These are phyloP conservation scores for Geum urbanum DNA, from an alignment of 306 rosid genomes.

Conservation along the genomic window DNA sequence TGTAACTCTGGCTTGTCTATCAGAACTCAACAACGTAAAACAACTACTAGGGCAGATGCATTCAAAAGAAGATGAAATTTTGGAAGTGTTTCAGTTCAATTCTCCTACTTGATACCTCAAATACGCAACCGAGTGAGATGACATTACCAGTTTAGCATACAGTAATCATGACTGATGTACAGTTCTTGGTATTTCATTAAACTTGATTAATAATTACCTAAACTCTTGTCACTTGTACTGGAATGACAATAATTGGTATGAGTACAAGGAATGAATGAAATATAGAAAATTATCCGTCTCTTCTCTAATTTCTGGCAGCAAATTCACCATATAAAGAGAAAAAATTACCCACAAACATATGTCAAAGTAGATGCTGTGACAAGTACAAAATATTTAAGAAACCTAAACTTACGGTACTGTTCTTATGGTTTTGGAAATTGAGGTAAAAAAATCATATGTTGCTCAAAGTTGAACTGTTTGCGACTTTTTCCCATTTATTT, in stretches of 20 bases:
- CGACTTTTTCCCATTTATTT: too few relatives aligned
- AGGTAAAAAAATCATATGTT: too few relatives aligned
- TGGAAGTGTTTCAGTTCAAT: too few relatives aligned
- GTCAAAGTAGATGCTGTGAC: too few relatives aligned
- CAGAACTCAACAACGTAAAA: background rate
- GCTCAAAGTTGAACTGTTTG: too few relatives aligned
- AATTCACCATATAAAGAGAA: too few relatives aligned
- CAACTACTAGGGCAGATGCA: background rate
- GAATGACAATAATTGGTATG: background rate
- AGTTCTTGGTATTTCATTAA: background rate
- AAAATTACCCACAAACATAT: too few relatives aligned
- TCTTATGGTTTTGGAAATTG: too few relatives aligned
- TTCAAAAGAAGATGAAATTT: background rate
- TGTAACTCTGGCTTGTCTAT: slow-evolving; percentile 3
- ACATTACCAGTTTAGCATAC: background rate
- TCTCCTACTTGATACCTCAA: background rate
- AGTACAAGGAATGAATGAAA: background rate
- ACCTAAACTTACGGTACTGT: too few relatives aligned
- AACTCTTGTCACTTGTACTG: background rate
- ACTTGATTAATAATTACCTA: background rate
- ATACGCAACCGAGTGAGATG: background rate
- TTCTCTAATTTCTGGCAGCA: too few relatives aligned
- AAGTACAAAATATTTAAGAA: too few relatives aligned
- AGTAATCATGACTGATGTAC: background rate
- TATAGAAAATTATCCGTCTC: background rate